Base-by-base conservation (phyloP, 176 grass and related monocot genomes). In the Aechmea fasciata region DNA sequence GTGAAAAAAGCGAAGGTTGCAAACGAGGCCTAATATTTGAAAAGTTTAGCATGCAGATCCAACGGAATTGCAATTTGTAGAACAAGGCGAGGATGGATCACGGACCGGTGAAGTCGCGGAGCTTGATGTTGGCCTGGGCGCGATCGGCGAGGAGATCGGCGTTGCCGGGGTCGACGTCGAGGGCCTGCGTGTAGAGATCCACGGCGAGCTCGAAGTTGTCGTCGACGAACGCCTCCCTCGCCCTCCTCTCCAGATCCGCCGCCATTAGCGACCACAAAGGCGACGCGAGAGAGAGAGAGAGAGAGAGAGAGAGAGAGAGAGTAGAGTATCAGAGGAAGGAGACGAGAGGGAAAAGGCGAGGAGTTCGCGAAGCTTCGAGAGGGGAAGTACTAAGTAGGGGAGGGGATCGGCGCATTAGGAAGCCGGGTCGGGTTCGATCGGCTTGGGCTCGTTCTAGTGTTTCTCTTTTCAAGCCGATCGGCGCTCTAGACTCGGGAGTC, bases 101-200 rank as follows among this genome's bases (percentile, higher is more conserved):
- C 66, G 18, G 4, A 87, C 87, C 83, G 51, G 83, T 90, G 69
- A 80, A 90, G 68, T 83, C 87, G 48, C 75, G 76, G 12, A 90
- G 83, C 83, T 90, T 90, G 67, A 90, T 83, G 78, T 91, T 75
- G 0, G 84, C 81, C 66, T 91, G 84, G 63, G 87, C 87, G 67
- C 83, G 87, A 67, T 90, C 80, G 69, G 84, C 83, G 74, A 74
- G 78, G 69, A 90, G 87, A 26, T 81, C 80, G 67, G 87, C 87
- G 52, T 66, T 81, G 69, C 78, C 48, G 18, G 83, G 81, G 1
- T 81, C 80, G 12, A 63, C 71, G 11, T 90, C 83, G 68, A 90
- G 85, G 49, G 83, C 87, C 77, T 86, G 83, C 25, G 77, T 71
- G 87, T 90, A 90, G 76, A 87, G 80, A 64, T 90, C 87, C 6